Evolutionary conservation across 441 rosid genomes (phyloP).

Genomic region (Capsella rubella): DNA sequence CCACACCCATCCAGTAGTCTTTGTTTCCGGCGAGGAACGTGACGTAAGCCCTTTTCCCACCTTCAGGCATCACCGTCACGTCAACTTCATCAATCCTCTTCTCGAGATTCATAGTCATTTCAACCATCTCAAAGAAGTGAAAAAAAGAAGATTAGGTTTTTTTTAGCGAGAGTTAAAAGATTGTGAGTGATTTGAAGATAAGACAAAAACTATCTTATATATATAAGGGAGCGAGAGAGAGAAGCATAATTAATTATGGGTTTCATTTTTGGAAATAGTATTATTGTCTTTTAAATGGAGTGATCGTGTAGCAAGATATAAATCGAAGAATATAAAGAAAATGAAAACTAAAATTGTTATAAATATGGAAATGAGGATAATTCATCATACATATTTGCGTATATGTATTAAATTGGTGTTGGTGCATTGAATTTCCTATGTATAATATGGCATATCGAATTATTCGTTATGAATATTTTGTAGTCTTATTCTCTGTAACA

Average conservation of each 20-base stretch:
- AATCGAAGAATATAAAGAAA: background rate
- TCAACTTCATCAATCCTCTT: background rate
- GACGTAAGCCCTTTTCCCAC: conserved; percentile 57
- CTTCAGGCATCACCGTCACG: background rate
- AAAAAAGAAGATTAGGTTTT: background rate
- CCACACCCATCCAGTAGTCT: conserved; percentile 78
- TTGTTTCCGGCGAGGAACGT: conserved; percentile 78
- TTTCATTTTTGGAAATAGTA: background rate
- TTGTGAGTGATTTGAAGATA: background rate
- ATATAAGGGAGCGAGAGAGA: conserved; percentile 16
- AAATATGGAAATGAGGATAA: background rate
- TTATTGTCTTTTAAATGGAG: background rate
- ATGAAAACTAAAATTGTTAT: background rate
- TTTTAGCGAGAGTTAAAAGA: background rate
- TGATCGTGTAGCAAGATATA: conserved; percentile 5
- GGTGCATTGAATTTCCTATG: background rate
- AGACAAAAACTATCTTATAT: background rate
- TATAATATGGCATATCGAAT: background rate
- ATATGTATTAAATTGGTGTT: background rate
- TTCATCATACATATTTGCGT: background rate
- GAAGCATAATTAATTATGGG: background rate
- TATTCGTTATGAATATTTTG: background rate
- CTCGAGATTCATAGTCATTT: conserved; percentile 3
- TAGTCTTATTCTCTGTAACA: too few relatives aligned
- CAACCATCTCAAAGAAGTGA: conserved; percentile 5